Evolutionary conservation across 192 early-diverging fungal species (phyloP), one percentile per base, ranked within the genome.

Genomic region (Entomortierella lignicola): DNA sequence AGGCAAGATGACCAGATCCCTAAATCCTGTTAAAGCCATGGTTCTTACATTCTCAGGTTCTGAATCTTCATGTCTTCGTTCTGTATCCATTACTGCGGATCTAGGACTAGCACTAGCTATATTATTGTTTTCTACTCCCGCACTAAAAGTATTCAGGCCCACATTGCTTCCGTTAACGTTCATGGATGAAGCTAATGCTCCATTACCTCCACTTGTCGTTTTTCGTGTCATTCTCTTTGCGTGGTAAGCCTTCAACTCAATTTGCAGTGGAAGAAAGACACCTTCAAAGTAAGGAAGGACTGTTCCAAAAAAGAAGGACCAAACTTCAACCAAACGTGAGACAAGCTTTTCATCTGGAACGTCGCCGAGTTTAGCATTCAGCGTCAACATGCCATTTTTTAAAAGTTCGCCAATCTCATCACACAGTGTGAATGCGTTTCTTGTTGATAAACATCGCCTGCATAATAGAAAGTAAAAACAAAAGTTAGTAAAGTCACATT

Each of bases 271-370:
- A 4, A 95, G 82, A 72, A 97, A 95, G 23, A 94, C 93, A 4
- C 90, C 95, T 67, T 97, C 92, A 60, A 97, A 83, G 60, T 92
- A 94, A 63, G 95, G 95, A 32, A 97, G 72, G 13, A 94, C 93
- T 27, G 91, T 93, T 11, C 91, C 89, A 63, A 90, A 93, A 69
- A 93, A 91, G 67, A 93, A 92, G 17, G 87, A 90, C 95, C 95
- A 97, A 39, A 91, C 86, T 37, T 90, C 89, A 4, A 92, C 91
- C 41, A 95, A 53, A 2, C 92, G 88, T 6, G 85, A 87, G 8
- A 90, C 84, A 39, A 94, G 62, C 21, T 79, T 88, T 52, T 94
- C 92, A 52, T 90, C 89, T 0, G 87, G 85, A 11, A 91, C 90
- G 44, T 85, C 85, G 20, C 87, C 88, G 56, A 92, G 84, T 56